These are phyloP conservation scores for Daldinia sp. DNA, from an alignment of 2,329 filamentous ascomycete species.

Conservation along the genomic window DNA sequence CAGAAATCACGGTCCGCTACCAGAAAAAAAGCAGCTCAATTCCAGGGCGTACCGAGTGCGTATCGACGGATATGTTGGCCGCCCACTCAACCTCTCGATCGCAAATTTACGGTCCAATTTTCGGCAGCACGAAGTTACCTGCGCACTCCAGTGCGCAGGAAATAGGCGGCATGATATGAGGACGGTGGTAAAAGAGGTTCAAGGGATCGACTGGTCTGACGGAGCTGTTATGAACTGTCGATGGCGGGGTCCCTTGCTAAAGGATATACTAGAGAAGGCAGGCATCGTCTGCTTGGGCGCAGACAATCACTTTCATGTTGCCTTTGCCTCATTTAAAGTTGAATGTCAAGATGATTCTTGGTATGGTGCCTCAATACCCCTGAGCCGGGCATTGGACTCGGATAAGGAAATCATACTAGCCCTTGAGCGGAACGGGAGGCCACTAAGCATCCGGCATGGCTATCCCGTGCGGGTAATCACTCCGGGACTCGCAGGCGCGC, in stretches of 20 bases:
- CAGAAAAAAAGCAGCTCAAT: slow-evolving; percentile 54
- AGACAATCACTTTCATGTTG: slow-evolving; percentile 58
- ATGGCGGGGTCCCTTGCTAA: slow-evolving; percentile 66
- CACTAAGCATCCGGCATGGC: slow-evolving; percentile 63
- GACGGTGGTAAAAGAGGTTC: slow-evolving; percentile 68
- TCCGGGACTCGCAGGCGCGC: slow-evolving; percentile 65
- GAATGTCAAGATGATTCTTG: slow-evolving; percentile 68
- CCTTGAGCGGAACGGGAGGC: slow-evolving; percentile 63
- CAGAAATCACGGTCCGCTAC: slow-evolving; percentile 68
- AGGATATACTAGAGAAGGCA: slow-evolving; percentile 63
- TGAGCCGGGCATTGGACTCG: slow-evolving; percentile 58
- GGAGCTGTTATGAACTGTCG: slow-evolving; percentile 71
- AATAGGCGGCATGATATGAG: slow-evolving; percentile 72
- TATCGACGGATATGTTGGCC: slow-evolving; percentile 23
- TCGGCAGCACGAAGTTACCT: slow-evolving; percentile 66
- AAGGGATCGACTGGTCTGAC: slow-evolving; percentile 71
- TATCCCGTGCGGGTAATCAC: slow-evolving; percentile 64
- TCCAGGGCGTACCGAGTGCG: slow-evolving; percentile 56
- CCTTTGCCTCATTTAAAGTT: slow-evolving; percentile 66
- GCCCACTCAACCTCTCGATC: slow-evolving; percentile 21
- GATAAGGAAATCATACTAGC: slow-evolving; percentile 62
- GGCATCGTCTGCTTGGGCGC: slow-evolving; percentile 53
- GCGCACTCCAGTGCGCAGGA: slow-evolving; percentile 70
- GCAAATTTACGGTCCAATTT: slow-evolving; percentile 56
- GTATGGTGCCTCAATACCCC: slow-evolving; percentile 67